Percentiles rank a stretch among this genome's conserved stretches.
Conservation (phyloP, 2,329 filamentous ascomycete species). For the Chaetothyriales sp. region DNA sequence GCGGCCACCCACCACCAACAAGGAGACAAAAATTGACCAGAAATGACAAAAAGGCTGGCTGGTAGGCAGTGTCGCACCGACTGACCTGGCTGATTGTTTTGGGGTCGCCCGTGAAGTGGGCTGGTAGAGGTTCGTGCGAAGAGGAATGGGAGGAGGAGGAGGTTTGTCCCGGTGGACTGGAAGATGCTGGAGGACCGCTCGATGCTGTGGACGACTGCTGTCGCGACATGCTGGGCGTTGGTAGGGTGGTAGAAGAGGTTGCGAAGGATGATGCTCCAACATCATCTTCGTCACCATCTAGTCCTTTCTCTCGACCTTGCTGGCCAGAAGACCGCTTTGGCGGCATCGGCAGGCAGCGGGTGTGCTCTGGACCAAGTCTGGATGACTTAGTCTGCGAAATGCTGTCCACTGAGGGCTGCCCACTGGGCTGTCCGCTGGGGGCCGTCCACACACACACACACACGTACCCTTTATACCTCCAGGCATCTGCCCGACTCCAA, state of each 20-base stretch:
- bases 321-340: not conserved
- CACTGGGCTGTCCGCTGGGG: too few relatives aligned
- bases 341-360: not conserved
- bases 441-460: too few relatives aligned
- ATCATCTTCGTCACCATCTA: not conserved
- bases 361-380: not conserved
- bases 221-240: not conserved
- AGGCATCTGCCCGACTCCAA: not conserved
- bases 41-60: not conserved
- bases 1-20: too few relatives aligned
- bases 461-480: not conserved
- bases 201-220: not conserved
- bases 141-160: too few relatives aligned
- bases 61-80: slow-evolving; percentile 14
- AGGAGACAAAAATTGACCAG: too few relatives aligned
- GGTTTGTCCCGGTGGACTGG: not conserved
- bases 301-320: not conserved
- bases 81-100: slow-evolving; percentile 17
- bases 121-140: not conserved
- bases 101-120: slow-evolving; percentile 7
- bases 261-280: not conserved
- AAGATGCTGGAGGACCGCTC: not conserved
- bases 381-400: not conserved
- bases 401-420: too few relatives aligned
- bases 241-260: not conserved